phyloP scores from a whole-genome alignment of 768 basidiomycete species.

The Mycena latifolia region DNA sequence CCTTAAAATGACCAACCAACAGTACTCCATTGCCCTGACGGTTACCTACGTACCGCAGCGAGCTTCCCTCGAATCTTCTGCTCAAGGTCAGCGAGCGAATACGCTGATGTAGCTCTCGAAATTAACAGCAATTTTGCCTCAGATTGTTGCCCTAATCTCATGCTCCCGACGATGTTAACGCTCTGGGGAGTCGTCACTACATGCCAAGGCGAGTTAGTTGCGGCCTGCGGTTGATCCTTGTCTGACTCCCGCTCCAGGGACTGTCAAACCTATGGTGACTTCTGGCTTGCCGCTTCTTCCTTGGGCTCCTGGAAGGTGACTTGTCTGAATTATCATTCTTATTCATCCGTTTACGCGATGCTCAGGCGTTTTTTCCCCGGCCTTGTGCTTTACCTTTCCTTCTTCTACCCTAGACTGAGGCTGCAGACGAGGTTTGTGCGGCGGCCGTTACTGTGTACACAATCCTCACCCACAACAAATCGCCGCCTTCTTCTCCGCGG shows the following conservation, averaged over 20 bases:
- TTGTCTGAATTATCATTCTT: background rate
- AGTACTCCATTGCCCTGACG: conserved; percentile 65
- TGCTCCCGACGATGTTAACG: conserved; percentile 71
- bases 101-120: background rate
- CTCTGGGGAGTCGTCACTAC: conserved; percentile 78
- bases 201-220: too few relatives aligned
- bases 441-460: conserved; percentile 37
- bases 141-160: conserved; percentile 67
- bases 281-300: conserved; percentile 63
- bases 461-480: conserved; percentile 54
- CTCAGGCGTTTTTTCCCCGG: conserved; percentile 70
- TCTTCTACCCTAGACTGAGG: conserved; percentile 64
- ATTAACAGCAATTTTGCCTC: conserved; percentile 13
- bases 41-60: conserved; percentile 69
- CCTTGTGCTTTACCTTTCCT: conserved; percentile 68
- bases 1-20: conserved; percentile 60
- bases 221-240: too few relatives aligned
- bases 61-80: conserved; percentile 72
- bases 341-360: background rate
- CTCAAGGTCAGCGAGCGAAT: conserved; percentile 55
- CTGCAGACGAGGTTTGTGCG: conserved; percentile 61
- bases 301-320: conserved; percentile 63
- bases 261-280: conserved; percentile 59
- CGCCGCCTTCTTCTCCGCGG: conserved; percentile 62
- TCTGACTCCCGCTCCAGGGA: too few relatives aligned